A percentile compares a stretch with the other conserved stretches of the same genome.
Evolutionary conservation across 805 yeast genomes (phyloP).

Genomic region (Cyberlindnera petersonii): DNA sequence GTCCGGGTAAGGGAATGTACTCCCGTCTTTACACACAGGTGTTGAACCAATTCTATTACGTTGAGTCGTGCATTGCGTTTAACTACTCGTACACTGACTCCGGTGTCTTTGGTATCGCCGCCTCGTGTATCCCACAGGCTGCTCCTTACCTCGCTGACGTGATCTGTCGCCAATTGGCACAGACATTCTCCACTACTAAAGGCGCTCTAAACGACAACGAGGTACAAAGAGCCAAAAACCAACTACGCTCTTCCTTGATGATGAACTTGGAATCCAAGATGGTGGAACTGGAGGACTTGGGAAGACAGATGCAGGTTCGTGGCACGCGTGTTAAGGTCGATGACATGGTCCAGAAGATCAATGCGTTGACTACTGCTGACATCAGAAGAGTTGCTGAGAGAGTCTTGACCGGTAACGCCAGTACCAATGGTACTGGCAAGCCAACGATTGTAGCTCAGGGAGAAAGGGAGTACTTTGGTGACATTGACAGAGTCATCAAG

Average conservation of each 20-base stretch:
- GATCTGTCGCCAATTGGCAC: slow-evolving; percentile 58
- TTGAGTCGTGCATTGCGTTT: slow-evolving; percentile 84
- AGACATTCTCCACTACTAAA: slow-evolving; percentile 46
- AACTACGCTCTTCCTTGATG: slow-evolving; percentile 76
- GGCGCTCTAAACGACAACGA: slow-evolving; percentile 68
- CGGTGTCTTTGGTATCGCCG: slow-evolving; percentile 86
- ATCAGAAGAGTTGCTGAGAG: slow-evolving; percentile 69
- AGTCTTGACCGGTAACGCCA: slow-evolving; percentile 64
- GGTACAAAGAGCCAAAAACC: slow-evolving; percentile 87
- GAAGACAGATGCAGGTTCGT: slow-evolving; percentile 87
- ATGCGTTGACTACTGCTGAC: slow-evolving; percentile 60
- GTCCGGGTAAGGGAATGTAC: slow-evolving; percentile 99
- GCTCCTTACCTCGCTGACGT: slow-evolving; percentile 81
- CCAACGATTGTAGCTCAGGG: slow-evolving; percentile 94
- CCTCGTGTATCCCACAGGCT: slow-evolving; percentile 81
- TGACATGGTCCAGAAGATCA: slow-evolving; percentile 81
- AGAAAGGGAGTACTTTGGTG: slow-evolving; percentile 79
- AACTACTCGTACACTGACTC: slow-evolving; percentile 88
- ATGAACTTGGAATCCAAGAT: slow-evolving; percentile 92
- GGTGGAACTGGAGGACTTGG: slow-evolving; percentile 93
- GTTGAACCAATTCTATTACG: slow-evolving; percentile 83
- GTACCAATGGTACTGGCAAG: slow-evolving; percentile 47
- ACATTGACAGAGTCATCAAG: slow-evolving; percentile 59
- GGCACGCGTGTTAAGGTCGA: slow-evolving; percentile 67
- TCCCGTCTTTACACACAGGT: slow-evolving; percentile 89